These are phyloP conservation scores for Trichodelitschia bisporula DNA, from an alignment of 495 filamentous ascomycete species.

Conservation along the genomic window DNA sequence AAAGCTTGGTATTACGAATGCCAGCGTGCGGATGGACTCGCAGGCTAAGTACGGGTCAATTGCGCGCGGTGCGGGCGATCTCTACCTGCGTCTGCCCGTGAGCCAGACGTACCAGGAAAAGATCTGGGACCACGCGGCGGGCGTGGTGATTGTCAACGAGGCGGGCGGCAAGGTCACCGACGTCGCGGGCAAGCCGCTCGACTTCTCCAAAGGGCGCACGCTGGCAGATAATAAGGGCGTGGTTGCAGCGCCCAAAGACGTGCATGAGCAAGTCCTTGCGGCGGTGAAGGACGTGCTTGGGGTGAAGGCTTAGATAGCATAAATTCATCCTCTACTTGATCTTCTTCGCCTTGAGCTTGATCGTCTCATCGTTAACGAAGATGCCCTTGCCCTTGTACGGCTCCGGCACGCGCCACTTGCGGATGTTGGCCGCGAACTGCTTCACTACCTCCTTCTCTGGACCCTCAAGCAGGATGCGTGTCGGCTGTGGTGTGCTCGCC, in stretches of 20 bases:
- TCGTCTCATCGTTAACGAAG: slow-evolving; percentile 89
- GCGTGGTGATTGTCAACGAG: slow-evolving; percentile 80
- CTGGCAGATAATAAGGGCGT: slow-evolving; percentile 78
- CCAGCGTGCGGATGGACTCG: slow-evolving; percentile 80
- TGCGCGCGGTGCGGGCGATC: slow-evolving; percentile 81
- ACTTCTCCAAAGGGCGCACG: slow-evolving; percentile 72
- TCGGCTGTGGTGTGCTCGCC: slow-evolving; percentile 81
- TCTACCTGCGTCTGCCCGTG: slow-evolving; percentile 74
- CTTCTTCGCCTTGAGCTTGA: slow-evolving; percentile 95
- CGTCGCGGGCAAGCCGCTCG: slow-evolving; percentile 48
- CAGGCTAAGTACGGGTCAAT: slow-evolving; percentile 96
- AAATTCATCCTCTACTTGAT: slow-evolving; percentile 40
- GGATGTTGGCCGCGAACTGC: slow-evolving; percentile 70
- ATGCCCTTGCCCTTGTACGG: slow-evolving; percentile 99
- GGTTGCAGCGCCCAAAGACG: slow-evolving; percentile 53
- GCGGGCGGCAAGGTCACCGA: slow-evolving; percentile 84
- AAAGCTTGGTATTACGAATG: slow-evolving; percentile 60
- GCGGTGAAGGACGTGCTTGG: slow-evolving; percentile 62
- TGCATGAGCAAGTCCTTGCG: slow-evolving; percentile 53
- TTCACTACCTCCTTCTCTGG: slow-evolving; percentile 63
- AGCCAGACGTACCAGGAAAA: slow-evolving; percentile 77
- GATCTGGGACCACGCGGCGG: slow-evolving; percentile 99
- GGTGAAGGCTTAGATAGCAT: slow-evolving; percentile 14
- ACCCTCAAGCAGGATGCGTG: slow-evolving; percentile 74
- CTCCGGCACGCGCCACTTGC: slow-evolving; percentile 74